Conservation (phyloP, 108 stramenopile species). For the Cafeteria roenbergensis region DNA sequence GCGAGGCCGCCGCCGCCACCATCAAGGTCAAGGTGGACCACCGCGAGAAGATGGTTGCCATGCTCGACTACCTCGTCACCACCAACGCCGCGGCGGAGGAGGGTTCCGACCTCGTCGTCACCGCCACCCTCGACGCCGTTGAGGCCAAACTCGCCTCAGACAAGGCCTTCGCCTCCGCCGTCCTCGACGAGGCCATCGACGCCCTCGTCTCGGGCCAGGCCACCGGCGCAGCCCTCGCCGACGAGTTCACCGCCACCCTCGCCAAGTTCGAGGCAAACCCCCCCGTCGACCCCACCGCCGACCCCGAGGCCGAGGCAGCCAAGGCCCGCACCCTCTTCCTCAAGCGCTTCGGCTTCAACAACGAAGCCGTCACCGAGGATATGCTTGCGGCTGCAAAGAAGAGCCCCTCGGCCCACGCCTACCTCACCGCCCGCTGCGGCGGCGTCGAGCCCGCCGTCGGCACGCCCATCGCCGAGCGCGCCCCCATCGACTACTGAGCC, state of each 20-base stretch:
- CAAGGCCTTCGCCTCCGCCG: neutral
- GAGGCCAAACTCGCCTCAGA: neutral
- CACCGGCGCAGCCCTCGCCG: neutral
- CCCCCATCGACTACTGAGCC: neutral
- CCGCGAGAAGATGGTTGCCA: neutral
- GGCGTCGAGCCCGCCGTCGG: neutral
- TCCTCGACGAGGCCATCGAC: conserved; percentile 4
- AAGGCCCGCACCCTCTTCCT: neutral
- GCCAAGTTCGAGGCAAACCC: conserved; percentile 3
- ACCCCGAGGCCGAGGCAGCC: neutral
- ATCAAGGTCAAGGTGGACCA: no score
- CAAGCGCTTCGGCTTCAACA: conserved; percentile 2
- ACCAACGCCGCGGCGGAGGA: neutral
- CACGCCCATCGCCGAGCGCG: neutral
- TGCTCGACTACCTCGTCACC: conserved; percentile 2
- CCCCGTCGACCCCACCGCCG: neutral
- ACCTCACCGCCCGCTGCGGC: neutral
- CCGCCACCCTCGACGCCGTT: neutral
- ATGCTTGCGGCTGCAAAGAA: neutral
- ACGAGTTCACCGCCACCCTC: no score
- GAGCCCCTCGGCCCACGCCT: neutral
- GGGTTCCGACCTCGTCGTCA: neutral
- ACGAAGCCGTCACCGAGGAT: neutral
- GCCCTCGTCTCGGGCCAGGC: conserved; percentile 2
- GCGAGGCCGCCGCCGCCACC: neutral